Conservation (phyloP, 352 stramenopile species). For the Phytophthora palmivora region DNA sequence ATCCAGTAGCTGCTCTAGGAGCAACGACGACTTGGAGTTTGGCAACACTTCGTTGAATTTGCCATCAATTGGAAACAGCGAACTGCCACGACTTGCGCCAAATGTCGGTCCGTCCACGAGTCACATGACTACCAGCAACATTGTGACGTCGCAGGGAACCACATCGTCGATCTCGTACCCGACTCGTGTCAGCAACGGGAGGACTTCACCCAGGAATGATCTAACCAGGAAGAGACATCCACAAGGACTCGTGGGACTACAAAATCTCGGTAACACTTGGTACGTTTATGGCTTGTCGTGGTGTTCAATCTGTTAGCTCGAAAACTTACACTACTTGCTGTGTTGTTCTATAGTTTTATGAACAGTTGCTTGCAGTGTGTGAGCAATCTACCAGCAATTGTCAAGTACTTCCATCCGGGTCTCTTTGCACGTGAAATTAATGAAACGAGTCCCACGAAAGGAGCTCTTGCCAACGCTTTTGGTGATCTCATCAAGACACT, state of each 20-base stretch:
- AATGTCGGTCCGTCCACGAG: conserved; percentile 20
- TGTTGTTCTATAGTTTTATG: conserved; percentile 69
- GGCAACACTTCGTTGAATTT: conserved; percentile 30
- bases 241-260: conserved; percentile 63
- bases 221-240: conserved; percentile 37
- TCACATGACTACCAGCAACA: conserved; percentile 32
- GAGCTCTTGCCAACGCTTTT: conserved; percentile 67
- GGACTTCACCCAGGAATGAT: conserved; percentile 22
- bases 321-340: conserved; percentile 1
- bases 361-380: conserved; percentile 90
- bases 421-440: conserved; percentile 62
- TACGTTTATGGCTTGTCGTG: conserved; percentile 21
- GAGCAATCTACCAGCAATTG: conserved; percentile 63
- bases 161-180: conserved; percentile 22
- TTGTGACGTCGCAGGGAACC: conserved; percentile 31
- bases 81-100: conserved; percentile 27
- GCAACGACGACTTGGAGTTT: conserved; percentile 20
- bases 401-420: conserved; percentile 63
- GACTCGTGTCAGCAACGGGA: conserved; percentile 14
- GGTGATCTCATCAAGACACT: conserved; percentile 74
- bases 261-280: conserved; percentile 87
- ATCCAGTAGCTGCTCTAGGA: conserved; percentile 29
- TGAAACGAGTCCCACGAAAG: conserved; percentile 62
- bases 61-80: conserved; percentile 20
- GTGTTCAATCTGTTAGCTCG: neutral